A percentile compares a stretch with the other conserved stretches of the same genome.
Conservation (phyloP, 2,329 filamentous ascomycete genomes). For the Pseudofabraea citricarpa region DNA sequence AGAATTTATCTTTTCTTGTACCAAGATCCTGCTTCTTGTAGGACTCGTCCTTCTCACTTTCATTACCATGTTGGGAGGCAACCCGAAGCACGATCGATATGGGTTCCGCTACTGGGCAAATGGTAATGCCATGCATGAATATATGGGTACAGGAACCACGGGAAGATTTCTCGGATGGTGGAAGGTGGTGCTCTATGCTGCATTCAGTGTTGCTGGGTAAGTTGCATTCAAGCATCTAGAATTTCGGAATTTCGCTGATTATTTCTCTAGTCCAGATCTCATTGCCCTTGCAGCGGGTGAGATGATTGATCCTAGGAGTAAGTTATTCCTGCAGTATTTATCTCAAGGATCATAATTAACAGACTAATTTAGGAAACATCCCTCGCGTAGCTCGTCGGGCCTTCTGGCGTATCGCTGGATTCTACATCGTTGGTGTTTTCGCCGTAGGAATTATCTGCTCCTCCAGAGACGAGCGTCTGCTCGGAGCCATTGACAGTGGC, state of each 20-base stretch:
- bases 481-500: slow-evolving; percentile 29
- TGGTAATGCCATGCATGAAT: slow-evolving; percentile 63
- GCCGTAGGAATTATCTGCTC: slow-evolving; percentile 41
- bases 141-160: slow-evolving; percentile 48
- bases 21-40: slow-evolving; percentile 56
- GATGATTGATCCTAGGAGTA: slow-evolving; percentile 42
- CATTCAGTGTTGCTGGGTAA: not conserved
- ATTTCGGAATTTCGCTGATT: too few relatives aligned
- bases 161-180: slow-evolving; percentile 50
- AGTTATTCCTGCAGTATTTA: too few relatives aligned
- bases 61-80: slow-evolving; percentile 53
- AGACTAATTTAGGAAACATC: too few relatives aligned
- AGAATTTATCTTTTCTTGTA: slow-evolving; percentile 56
- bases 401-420: slow-evolving; percentile 49
- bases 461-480: slow-evolving; percentile 29
- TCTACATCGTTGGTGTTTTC: slow-evolving; percentile 42
- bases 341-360: too few relatives aligned
- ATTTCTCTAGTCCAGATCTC: slow-evolving; percentile 43
- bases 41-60: slow-evolving; percentile 51
- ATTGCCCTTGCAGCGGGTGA: slow-evolving; percentile 50
- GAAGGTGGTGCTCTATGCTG: slow-evolving; percentile 21
- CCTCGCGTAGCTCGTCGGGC: slow-evolving; percentile 42
- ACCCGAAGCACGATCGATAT: slow-evolving; percentile 42
- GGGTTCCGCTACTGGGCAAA: slow-evolving; percentile 52
- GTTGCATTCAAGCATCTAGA: too few relatives aligned